Evolutionary conservation across 2,329 filamentous ascomycete species (phyloP), one percentile per base, ranked within the genome.

Genomic region (Teratosphaeria gauchensis): DNA sequence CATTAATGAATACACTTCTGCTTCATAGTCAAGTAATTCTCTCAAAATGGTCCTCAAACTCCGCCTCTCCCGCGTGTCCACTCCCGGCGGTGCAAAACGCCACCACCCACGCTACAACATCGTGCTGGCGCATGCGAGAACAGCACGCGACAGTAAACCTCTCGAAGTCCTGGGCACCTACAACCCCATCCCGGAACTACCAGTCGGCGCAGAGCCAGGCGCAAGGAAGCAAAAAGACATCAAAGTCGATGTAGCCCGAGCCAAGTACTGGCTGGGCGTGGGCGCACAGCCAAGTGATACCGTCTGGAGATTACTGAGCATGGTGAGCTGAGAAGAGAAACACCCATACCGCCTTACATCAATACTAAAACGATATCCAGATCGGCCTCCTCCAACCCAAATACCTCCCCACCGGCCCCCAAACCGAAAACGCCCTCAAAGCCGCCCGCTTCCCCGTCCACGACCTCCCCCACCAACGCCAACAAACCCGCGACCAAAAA

Each of bases 51-150:
- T 97, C 62, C 82, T 99, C 70, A 89, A 89, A 74, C 94, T 99
- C 74, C 88, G 94, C 60, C 85, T 99, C 67, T 89, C 94, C 68
- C 92, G 94, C 74, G 96, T 97, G 74, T 91, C 92, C 72, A 68
- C 67, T n/a, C 69, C 69, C 31, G 62, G 62, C 56, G 69, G 69
- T 55, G 67, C 69, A 53, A 90, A 88, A 74, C 85, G 83, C 64
- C 92, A 95, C 73, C 74, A 84, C n/a, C 92, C 94, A 2, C 88
- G 96, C 68, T 99, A 96, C 82, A 99, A 99, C 78, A 96, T 99
- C 64, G 66, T 97, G 65, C 89, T 99, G 64, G 84, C 91, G 16
- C 92, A 97, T 71, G 92, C 92, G 53, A 86, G 92, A 65, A 90
- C 91, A 51, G 92, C 94, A 42, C 85, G 91, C 67, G 89, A 92